Conservation (phyloP, 2,329 filamentous ascomycete genomes). For the Ramichloridium luteum region DNA sequence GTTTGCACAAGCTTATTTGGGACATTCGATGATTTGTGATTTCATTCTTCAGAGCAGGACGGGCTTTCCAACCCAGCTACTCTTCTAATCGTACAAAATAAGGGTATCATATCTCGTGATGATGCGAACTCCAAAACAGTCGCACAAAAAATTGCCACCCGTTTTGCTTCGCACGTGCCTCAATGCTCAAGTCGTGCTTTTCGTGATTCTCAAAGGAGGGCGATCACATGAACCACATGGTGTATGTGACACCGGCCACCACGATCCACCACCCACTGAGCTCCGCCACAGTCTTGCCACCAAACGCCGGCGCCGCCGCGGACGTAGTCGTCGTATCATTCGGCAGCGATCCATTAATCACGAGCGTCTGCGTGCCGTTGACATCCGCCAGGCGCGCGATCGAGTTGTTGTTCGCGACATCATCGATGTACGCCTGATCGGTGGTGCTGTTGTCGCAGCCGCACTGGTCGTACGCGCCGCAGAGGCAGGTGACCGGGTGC, state of each 20-base stretch:
- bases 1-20: no score
- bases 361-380: slow-evolving; percentile 47
- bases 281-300: slow-evolving; percentile 7
- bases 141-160: no score
- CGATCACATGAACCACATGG: slow-evolving; percentile 24
- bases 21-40: no score
- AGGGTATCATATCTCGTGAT: no score
- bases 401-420: slow-evolving; percentile 46
- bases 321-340: slow-evolving; percentile 29
- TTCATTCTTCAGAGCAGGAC: no score
- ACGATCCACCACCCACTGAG: slow-evolving; percentile 27
- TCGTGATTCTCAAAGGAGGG: no score
- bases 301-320: no score
- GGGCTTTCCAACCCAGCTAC: no score
- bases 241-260: slow-evolving; percentile 26
- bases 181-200: no score
- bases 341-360: slow-evolving; percentile 64
- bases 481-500: slow-evolving; percentile 50
- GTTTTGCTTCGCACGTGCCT: no score
- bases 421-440: slow-evolving; percentile 40
- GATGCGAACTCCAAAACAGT: no score
- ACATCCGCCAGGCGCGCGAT: slow-evolving; percentile 50
- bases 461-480: slow-evolving; percentile 45
- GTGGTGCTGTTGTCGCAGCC: slow-evolving; percentile 58
- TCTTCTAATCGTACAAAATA: no score